phyloP scores from a whole-genome alignment of 176 grass and related monocot species.

The barley (Hordeum vulgare) region MorexV3_pseudomolecules_assembly NC_058522.1:574669785-574670284 shows the following conservation, averaged over 20 bases:
- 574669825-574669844: conserved; percentile 70
- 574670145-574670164: background rate
- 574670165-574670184: background rate
- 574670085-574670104: conserved; percentile 15
- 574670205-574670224: no score
- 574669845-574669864: conserved; percentile 56
- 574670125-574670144: background rate
- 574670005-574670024: conserved; percentile 41
- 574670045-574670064: conserved; percentile 24
- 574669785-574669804: conserved; percentile 65
- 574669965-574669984: background rate
- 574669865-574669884: conserved; percentile 60
- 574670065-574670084: conserved; percentile 31
- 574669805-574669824: conserved; percentile 91
- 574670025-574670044: conserved; percentile 76
- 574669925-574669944: background rate
- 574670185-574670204: background rate
- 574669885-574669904: conserved; percentile 45
- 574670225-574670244: background rate
- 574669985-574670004: conserved; percentile 33
- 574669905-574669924: conserved; percentile 9
- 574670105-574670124: conserved; percentile 8
- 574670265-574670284: background rate
- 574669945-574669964: background rate
- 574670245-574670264: background rate